A percentile compares a stretch with the other conserved stretches of the same genome.
phyloP scores from a whole-genome alignment of 2,329 filamentous ascomycete species.

The Botryotinia calthae region DNA sequence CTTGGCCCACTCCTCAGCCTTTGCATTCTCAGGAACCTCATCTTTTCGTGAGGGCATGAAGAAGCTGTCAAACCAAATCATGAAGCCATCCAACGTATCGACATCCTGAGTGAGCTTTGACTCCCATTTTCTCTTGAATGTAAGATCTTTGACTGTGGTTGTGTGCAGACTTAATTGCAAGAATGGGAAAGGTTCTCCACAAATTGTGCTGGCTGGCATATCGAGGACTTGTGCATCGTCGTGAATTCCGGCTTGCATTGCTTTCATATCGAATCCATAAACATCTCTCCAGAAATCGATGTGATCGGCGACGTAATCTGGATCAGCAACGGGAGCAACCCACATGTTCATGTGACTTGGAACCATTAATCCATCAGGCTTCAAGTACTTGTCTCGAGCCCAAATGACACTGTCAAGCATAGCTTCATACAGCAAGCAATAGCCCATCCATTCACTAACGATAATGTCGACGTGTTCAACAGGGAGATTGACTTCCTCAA shows the following conservation, averaged over 20 bases:
- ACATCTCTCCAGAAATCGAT: constrained; percentile 87
- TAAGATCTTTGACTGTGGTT: constrained; percentile 67
- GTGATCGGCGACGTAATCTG: constrained; percentile 73
- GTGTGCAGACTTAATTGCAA: constrained; percentile 74
- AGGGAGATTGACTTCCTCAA: constrained; percentile 80
- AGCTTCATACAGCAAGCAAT: constrained; percentile 87
- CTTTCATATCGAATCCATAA: constrained; percentile 91
- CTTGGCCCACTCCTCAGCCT: constrained; percentile 61
- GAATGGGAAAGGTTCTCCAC: constrained; percentile 63
- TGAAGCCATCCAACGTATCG: constrained; percentile 76
- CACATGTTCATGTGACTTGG: constrained; percentile 83
- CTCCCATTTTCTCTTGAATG: constrained; percentile 68
- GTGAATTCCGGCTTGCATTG: constrained; percentile 80
- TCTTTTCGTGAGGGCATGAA: constrained; percentile 64
- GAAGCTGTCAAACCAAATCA: constrained; percentile 93
- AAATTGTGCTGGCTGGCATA: constrained; percentile 60
- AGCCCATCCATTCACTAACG: constrained; percentile 98
- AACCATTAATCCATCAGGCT: constrained; percentile 75
- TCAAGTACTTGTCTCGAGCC: constrained; percentile 83
- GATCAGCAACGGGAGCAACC: constrained; percentile 75
- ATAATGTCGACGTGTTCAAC: constrained; percentile 87
- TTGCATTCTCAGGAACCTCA: constrained; percentile 49
- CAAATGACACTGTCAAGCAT: constrained; percentile 93
- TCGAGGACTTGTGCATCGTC: constrained; percentile 78
- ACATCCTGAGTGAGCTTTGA: constrained; percentile 60